A percentile compares a stretch with the other conserved stretches of the same genome.
Conservation (phyloP, 768 basidiomycete genomes). For the Tulasnella sp. region DNA sequence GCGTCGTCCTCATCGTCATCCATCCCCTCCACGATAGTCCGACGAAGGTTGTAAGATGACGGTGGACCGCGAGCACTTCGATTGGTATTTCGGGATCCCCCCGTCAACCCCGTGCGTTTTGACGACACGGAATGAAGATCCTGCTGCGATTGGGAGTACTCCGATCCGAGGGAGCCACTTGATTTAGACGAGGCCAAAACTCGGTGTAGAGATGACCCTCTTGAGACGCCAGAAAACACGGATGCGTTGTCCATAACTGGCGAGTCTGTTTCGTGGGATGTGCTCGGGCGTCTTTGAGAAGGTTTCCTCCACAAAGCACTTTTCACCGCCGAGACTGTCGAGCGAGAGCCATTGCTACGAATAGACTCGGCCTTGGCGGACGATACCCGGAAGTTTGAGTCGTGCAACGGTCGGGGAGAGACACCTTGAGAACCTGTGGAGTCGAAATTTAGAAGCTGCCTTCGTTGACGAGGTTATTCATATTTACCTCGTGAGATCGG, state of each 20-base stretch:
- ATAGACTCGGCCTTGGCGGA: constrained; percentile 11
- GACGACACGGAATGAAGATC: constrained; percentile 17
- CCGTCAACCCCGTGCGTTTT: constrained; percentile 11
- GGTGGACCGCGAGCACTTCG: constrained; percentile 15
- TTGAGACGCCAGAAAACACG: constrained; percentile 6
- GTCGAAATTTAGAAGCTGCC: background rate
- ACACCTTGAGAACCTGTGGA: background rate
- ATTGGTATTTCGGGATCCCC: constrained; percentile 3
- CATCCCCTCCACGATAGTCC: background rate
- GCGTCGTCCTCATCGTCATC: constrained; percentile 13
- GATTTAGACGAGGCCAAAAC: constrained; percentile 11
- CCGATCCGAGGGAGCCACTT: constrained; percentile 13
- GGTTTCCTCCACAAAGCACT: constrained; percentile 5
- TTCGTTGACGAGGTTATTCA: background rate
- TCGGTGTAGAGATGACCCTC: background rate
- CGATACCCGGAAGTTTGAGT: constrained; percentile 16
- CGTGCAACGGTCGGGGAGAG: background rate
- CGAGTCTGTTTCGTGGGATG: background rate
- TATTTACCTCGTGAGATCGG: background rate
- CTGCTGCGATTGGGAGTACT: constrained; percentile 8
- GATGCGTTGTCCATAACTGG: constrained; percentile 4
- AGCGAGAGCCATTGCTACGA: constrained; percentile 13
- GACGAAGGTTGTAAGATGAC: constrained; percentile 16
- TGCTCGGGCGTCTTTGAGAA: constrained; percentile 6
- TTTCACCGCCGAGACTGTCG: constrained; percentile 13